A percentile compares a stretch with the other conserved stretches of the same genome.
Evolutionary conservation across 441 rosid species (phyloP).

Genomic region (Brassica hybrid): DNA sequence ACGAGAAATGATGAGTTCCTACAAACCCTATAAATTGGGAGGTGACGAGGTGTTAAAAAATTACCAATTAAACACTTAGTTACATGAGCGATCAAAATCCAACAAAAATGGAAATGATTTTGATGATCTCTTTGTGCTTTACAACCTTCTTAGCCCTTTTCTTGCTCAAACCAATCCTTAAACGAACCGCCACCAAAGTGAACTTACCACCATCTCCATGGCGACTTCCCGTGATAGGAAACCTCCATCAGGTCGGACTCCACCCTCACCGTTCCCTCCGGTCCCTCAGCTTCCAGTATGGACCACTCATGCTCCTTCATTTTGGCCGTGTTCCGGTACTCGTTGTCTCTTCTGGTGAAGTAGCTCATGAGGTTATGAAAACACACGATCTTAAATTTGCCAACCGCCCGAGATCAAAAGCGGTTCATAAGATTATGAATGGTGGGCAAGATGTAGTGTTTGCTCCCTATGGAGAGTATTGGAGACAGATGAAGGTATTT

Average conservation of each 20-base stretch:
- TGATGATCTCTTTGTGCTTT: constrained; percentile 19
- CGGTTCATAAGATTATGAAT: constrained; percentile 41
- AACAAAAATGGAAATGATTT: constrained; percentile 19
- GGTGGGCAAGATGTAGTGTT: constrained; percentile 39
- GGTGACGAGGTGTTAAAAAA: not conserved
- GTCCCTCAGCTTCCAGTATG: constrained; percentile 42
- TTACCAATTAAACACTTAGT: not conserved
- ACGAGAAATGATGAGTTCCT: not conserved
- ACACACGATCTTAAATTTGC: constrained; percentile 50
- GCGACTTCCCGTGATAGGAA: constrained; percentile 54
- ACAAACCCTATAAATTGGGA: constrained; percentile 3
- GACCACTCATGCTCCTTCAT: constrained; percentile 54
- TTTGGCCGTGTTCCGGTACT: constrained; percentile 48
- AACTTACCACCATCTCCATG: constrained; percentile 51
- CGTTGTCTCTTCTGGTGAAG: constrained; percentile 47
- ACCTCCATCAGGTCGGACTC: constrained; percentile 52
- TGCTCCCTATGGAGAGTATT: constrained; percentile 60
- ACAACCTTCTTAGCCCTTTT: constrained; percentile 12
- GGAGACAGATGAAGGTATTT: constrained; percentile 52
- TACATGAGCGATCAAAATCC: not conserved
- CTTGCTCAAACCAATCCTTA: constrained; percentile 20
- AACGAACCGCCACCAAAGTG: constrained; percentile 3
- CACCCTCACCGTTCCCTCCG: constrained; percentile 52
- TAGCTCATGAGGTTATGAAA: constrained; percentile 49
- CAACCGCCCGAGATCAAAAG: constrained; percentile 43